Base-by-base conservation (phyloP, 257 asterid genomes). In the Linderniella brevidens region DNA sequence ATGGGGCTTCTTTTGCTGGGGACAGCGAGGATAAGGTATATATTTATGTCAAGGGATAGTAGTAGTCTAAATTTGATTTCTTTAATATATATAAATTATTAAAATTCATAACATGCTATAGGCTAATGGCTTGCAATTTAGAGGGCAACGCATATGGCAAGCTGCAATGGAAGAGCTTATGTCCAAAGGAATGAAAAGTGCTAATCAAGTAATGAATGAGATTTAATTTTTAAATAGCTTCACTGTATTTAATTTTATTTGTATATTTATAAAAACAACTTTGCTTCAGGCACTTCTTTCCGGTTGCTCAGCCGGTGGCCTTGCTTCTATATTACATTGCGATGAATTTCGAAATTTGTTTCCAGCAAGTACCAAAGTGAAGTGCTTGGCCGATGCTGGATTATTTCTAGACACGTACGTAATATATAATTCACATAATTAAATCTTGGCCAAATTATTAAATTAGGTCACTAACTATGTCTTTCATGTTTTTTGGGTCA, bases 251-350 rank as follows among this genome's bases (percentile, higher is more conserved):
- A 25, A 25, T 25, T 2, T 25, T 25, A 6, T 25, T 25, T 8
- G 19, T 8, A 15, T 3, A 13, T 54, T 11, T 8, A 4, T 46
- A 8, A 12, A 38, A 8, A 41, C n/a, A 11, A 11, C 15, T 54
- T 16, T 9, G 35, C 63, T 65, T 57, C 75, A 90, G 96, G 92
- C 92, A 13, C 99, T 90, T 66, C 99, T 81, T 37, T 71, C 96
- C 0, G 99, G 99, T 39, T 90, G 99, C 80, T 90, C 96, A 11
- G 99, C 99, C 36, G 99, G 99, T 46, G 99, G 96, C 46, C 70
- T 90, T 50, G 96, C 99, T 56, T 64, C 96, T 15, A 81, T 90
- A 43, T 53, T 90, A 69, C 99, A 90, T 50, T 90, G 99, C 14
- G 94, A 90, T 20, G 77, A 82, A 54, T 90, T 77, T 60, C 63